These are phyloP conservation scores for Trametes punicea DNA, from an alignment of 768 basidiomycete species.

Conservation along the genomic window DNA sequence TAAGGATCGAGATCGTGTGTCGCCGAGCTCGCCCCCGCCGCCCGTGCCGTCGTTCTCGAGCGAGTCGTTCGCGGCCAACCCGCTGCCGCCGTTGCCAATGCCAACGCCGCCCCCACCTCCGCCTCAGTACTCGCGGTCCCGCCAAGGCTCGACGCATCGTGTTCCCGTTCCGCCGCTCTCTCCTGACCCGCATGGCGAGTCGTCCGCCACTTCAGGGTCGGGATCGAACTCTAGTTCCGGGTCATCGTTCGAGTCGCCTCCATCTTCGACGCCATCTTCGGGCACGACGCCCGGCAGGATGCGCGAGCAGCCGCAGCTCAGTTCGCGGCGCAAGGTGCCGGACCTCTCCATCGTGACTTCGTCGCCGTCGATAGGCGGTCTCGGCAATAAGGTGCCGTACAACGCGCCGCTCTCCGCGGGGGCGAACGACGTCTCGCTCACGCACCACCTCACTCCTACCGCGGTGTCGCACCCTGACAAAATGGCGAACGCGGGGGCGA, in stretches of 20 bases:
- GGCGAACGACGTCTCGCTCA: conserved; percentile 9
- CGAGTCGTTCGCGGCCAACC: conserved; percentile 9
- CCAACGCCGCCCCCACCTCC: conserved; percentile 15
- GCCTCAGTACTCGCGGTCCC: conserved; percentile 22
- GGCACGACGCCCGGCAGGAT: not conserved
- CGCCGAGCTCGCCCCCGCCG: conserved; percentile 42
- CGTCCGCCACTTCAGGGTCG: not conserved
- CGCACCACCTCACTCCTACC: conserved; percentile 22
- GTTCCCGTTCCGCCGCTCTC: conserved; percentile 30
- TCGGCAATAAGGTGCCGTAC: conserved; percentile 8
- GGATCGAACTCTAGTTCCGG: conserved; percentile 8
- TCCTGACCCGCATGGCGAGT: conserved; percentile 20
- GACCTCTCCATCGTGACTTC: conserved; percentile 28
- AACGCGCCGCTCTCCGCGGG: conserved; percentile 19
- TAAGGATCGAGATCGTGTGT: conserved; percentile 41
- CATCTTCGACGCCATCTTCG: conserved; percentile 1
- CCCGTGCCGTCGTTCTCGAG: conserved; percentile 55
- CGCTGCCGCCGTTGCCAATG: not conserved
- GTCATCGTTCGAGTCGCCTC: conserved; percentile 22
- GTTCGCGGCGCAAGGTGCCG: conserved; percentile 25
- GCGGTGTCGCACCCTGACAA: conserved; percentile 10
- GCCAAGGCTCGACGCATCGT: conserved; percentile 25
- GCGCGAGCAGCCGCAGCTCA: conserved; percentile 24
- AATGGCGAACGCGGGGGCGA: conserved; percentile 3
- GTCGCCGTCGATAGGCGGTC: conserved; percentile 5